A percentile compares a stretch with the other conserved stretches of the same genome.
Evolutionary conservation across 2,329 filamentous ascomycete genomes (phyloP).

Genomic region (Ophiostoma pallidulum): DNA sequence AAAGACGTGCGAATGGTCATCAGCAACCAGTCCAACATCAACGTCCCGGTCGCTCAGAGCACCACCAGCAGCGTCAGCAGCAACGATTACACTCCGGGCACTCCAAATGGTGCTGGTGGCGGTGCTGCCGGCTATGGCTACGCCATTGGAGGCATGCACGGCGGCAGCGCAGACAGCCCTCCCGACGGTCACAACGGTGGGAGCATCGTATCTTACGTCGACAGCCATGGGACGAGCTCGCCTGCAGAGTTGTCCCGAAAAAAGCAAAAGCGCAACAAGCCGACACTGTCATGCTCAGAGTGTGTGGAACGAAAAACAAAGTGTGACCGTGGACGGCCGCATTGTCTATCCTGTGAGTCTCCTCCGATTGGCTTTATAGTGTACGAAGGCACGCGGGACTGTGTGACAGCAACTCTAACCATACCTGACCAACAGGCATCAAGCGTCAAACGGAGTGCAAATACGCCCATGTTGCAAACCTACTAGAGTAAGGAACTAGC

Average conservation of each 20-base stretch:
- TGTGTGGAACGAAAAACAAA: conserved; percentile 75
- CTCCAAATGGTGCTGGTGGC: conserved; percentile 7
- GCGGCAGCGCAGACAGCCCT: conserved; percentile 3
- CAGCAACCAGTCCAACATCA: conserved; percentile 11
- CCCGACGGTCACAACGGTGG: neutral
- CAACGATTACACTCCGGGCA: conserved; percentile 13
- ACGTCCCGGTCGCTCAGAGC: conserved; percentile 8
- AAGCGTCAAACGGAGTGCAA: conserved; percentile 67
- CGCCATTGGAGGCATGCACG: neutral
- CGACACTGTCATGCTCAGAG: conserved; percentile 67
- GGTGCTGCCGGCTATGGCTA: conserved; percentile 2
- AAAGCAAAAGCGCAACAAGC: conserved; percentile 79
- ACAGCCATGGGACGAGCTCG: conserved; percentile 16
- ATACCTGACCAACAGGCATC: conserved; percentile 31
- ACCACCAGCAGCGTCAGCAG: conserved; percentile 13
- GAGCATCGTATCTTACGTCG: neutral
- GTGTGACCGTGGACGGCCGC: conserved; percentile 66
- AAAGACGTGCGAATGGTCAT: conserved; percentile 14
- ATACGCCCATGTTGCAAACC: conserved; percentile 67
- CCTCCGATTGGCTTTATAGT: no score
- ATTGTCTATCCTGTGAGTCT: conserved; percentile 53
- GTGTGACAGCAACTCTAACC: no score
- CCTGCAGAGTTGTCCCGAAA: conserved; percentile 41
- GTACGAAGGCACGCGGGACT: no score
- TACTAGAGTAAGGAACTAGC: conserved; percentile 60